Evolutionary conservation across 352 stramenopile genomes (phyloP), one percentile per base, ranked within the genome.

Genomic region (Phytopythium boreale): DNA sequence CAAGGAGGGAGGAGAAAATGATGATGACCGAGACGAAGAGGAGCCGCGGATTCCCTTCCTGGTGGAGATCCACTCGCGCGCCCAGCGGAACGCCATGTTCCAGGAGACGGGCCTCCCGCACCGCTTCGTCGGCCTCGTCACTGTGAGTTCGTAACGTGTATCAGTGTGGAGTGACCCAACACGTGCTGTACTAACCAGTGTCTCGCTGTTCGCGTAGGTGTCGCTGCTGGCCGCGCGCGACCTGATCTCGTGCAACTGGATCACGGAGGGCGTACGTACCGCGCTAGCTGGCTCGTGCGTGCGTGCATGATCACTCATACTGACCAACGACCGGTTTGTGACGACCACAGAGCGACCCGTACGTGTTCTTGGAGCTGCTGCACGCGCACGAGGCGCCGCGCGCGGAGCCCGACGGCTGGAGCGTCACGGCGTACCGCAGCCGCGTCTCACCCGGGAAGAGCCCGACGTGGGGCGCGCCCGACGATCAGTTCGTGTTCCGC

Each of bases 51-150:
- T 89, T 24, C 83, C 83, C 6, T 79, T 82, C 49, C 71, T 92
- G 20, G 72, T 86, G 3, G 81, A 89, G 52, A 75, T 90, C 31
- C 84, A 90, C 60, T 87, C 80, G 29, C 83, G 83, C 37, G 82
- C 79, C 7, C 86, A 93, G 59, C 77, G 86, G 22, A 95, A 95
- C 69, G 76, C 78, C 4, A 82, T 95, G 69, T 92, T 95, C 63
- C 64, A 88, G 47, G 79, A 92, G 70, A 75, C 88, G 24, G 84
- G 86, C 0, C 58, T 95, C 27, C 84, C 84, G 15, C 82, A 95
- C 61, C 86, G 84, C 14, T 91, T 95, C 56, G 67, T 93, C 44
- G 86, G 79, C 20, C 73, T 84, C 10, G 61, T 95, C 24, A 89
- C 69, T 58, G 86, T 88, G 63, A n/a, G 10, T 22, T 44, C 7